These are phyloP conservation scores for Artemisia tridentata DNA, from an alignment of 129 eudicot genomes.

Conservation along the genomic window DNA sequence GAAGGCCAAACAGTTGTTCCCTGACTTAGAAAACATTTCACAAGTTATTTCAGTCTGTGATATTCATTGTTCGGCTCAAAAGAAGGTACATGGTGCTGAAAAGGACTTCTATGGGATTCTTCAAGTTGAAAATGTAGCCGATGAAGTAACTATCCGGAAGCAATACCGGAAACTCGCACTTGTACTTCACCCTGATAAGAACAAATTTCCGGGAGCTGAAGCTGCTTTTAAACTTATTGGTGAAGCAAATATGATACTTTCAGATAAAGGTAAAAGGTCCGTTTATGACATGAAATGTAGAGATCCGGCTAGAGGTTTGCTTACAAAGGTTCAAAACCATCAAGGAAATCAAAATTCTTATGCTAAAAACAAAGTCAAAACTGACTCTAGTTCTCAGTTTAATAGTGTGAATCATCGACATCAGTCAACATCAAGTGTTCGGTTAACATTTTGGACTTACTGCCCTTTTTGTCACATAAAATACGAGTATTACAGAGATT, in stretches of 20 bases:
- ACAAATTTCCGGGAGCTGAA: conserved; percentile 91
- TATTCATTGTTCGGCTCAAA: conserved; percentile 79
- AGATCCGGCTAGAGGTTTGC: conserved; percentile 26
- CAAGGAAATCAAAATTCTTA: conserved; percentile 33
- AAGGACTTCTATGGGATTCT: conserved; percentile 85
- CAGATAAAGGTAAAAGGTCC: conserved; percentile 61
- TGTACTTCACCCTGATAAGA: conserved; percentile 88
- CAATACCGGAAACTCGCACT: conserved; percentile 90
- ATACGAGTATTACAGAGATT: conserved; percentile 44
- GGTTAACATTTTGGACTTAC: conserved; percentile 51
- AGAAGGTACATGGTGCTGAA: conserved; percentile 46
- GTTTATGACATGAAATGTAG: conserved; percentile 55
- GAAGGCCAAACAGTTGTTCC: conserved; percentile 64
- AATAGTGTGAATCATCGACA: conserved; percentile 37
- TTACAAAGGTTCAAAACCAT: conserved; percentile 37
- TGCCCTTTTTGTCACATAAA: conserved; percentile 55
- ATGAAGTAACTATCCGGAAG: conserved; percentile 65
- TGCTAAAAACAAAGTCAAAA: conserved; percentile 25
- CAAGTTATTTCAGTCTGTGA: conserved; percentile 78
- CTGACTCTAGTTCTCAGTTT: conserved; percentile 33
- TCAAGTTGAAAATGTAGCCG: conserved; percentile 70
- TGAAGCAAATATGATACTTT: conserved; percentile 76
- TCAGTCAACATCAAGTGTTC: conserved; percentile 28
- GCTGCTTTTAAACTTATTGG: conserved; percentile 93
- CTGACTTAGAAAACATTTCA: conserved; percentile 65